Conservation (phyloP, 495 filamentous ascomycete genomes). For the Poronia punctata region DNA sequence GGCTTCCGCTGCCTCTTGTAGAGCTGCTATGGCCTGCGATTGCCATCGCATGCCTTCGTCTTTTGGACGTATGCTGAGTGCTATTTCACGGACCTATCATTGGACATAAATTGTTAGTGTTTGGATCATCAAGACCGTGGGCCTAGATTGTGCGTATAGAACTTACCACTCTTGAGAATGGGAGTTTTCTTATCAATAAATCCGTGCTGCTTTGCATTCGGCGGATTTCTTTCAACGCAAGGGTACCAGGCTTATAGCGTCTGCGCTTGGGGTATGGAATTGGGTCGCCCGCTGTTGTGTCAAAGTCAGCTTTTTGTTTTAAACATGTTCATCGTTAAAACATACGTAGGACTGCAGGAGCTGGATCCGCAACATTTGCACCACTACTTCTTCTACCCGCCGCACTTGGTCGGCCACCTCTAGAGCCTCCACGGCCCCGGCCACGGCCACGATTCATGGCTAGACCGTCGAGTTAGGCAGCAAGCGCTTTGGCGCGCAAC, state of each 20-base stretch:
- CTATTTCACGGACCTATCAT: slow-evolving; percentile 74
- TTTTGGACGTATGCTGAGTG: slow-evolving; percentile 43
- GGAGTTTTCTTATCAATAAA: slow-evolving; percentile 70
- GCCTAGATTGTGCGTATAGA: background rate
- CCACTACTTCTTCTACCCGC: slow-evolving; percentile 1
- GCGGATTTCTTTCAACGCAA: slow-evolving; percentile 80
- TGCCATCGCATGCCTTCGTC: slow-evolving; percentile 76
- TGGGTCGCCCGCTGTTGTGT: slow-evolving; percentile 58
- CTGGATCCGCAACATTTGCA: background rate
- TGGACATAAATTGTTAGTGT: background rate
- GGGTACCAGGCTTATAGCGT: slow-evolving; percentile 78
- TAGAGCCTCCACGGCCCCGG: slow-evolving; percentile 3
- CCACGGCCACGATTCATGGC: slow-evolving; percentile 8
- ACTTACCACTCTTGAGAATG: slow-evolving; percentile 77
- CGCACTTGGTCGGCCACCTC: slow-evolving; percentile 1
- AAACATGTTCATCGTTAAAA: background rate
- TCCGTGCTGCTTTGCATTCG: slow-evolving; percentile 78
- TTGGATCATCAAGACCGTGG: background rate
- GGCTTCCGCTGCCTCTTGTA: slow-evolving; percentile 89
- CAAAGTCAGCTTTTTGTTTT: slow-evolving; percentile 4
- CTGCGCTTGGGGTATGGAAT: slow-evolving; percentile 54
- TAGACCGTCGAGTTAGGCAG: slow-evolving; percentile 3
- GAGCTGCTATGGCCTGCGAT: slow-evolving; percentile 78
- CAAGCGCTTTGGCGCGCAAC: slow-evolving; percentile 1
- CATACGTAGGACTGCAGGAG: slow-evolving; percentile 18